Base-by-base conservation (phyloP, 257 asterid genomes). In the Solanum etuberosum region DNA sequence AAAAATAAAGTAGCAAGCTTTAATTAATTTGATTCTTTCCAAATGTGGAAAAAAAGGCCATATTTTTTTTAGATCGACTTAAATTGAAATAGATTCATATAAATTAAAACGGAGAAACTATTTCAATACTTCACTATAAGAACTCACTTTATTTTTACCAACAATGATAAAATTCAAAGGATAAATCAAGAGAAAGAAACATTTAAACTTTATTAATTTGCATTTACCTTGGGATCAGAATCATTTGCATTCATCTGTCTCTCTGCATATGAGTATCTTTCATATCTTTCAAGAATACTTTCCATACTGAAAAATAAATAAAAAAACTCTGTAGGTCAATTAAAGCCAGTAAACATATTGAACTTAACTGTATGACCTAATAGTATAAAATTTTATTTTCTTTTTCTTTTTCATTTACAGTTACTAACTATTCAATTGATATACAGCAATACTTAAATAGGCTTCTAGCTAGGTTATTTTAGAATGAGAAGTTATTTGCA, bases 221-320 rank as follows among this genome's bases (percentile, higher is more conserved):
- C 14, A 31, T 21, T 40, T 90, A 93, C 98, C 97, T 90, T 87
- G 40, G 90, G 89, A 87, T 91, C 90, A 71, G 71, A 61, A 27
- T 91, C 88, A 3, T 87, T 81, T 37, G 74, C 87, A 46, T 51
- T 83, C 27, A 77, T 32, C 85, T 88, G 87, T 85, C 89, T 90
- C 88, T 91, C 96, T 29, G 92, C 92, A 87, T 65, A 87, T 2
- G 93, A 85, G 83, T 88, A 90, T 77, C 92, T 91, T 83, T 95
- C 98, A 32, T 95, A 94, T 86, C 94, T 92, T 81, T 93, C 95
- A 85, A 95, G 73, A 87, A 93, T 92, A 86, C 87, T 89, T 74
- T 90, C 98, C 94, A 95, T 93, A 67, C 98, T 95, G 61, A 90
- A 89, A 88, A 85, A 72, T n/a, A 16, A 46, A 46, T 0, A 12